These are phyloP conservation scores for Mucor ambiguus DNA, from an alignment of 371 early-diverging fungal species.

Conservation along the genomic window DNA sequence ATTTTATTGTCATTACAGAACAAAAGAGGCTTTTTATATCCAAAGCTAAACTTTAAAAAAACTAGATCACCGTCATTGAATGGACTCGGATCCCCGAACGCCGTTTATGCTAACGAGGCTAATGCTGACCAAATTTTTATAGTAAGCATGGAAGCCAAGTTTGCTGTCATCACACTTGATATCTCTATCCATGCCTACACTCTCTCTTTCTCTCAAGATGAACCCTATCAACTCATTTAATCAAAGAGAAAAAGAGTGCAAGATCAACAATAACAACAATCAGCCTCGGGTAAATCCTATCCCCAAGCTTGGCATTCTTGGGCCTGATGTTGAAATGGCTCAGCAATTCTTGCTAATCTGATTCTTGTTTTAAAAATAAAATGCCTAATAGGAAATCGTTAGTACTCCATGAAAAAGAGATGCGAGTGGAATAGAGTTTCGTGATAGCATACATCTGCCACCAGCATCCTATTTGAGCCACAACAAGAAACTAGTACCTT, in stretches of 20 bases:
- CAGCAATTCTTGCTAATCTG: not conserved
- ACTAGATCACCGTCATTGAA: slow-evolving; percentile 4
- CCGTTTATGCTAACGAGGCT: not conserved
- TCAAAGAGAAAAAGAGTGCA: not conserved
- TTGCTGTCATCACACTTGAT: not conserved
- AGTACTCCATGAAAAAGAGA: not conserved
- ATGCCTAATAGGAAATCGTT: not conserved
- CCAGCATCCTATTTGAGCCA: not conserved
- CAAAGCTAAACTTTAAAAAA: not conserved
- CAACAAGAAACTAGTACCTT: not conserved
- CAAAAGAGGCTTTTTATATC: not conserved
- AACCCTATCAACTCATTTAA: not conserved
- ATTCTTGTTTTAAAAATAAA: not conserved
- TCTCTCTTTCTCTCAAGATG: not conserved
- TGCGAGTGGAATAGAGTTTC: not conserved
- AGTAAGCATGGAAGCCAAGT: not conserved
- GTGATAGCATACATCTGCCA: not conserved
- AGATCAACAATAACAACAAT: not conserved
- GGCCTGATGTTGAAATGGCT: not conserved
- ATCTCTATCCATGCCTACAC: not conserved
- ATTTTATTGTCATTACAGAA: not conserved
- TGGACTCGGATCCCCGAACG: not conserved
- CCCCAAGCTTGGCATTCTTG: slow-evolving; percentile 1
- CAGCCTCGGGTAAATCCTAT: slow-evolving; percentile 2
- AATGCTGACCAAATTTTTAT: not conserved